Evolutionary conservation across 108 stramenopile species (phyloP), one percentile per base, ranked within the genome.

Genomic region (Nitzschia putrida): DNA sequence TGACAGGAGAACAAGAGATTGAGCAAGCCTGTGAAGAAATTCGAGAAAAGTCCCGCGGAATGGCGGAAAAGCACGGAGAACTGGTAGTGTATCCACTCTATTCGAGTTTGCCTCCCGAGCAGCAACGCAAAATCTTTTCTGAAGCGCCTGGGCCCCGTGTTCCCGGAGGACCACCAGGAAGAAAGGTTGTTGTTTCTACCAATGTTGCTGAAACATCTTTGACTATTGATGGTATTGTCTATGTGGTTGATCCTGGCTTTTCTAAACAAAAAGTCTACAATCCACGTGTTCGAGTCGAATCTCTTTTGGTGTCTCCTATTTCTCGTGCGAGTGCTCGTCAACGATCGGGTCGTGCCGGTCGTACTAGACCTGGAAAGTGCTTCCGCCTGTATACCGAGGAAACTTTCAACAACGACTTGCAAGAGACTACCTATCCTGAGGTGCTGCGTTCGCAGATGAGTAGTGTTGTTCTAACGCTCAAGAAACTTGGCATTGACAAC

Each of bases 231-330:
- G 99, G 99, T 37, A 96, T 99, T 45, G 98, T 99, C 8, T 99
- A 98, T 73, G 99, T 99, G 40, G 96, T 99, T 24, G 99, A 99
- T 77, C 97, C 99, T 11, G 98, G 99, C 26, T 99, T 99, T 61
- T 91, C 88, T 47, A 99, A 99, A 80, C 99, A 99, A 83, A 99
- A 99, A 85, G 96, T 99, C 10, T 99, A 97, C 90, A 99, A 99
- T 78, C 99, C 99, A 8, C 84, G 98, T 12, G 94, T 98, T 43
- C 94, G 99, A 8, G 98, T 99, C 16, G 99, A 99, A 71, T 95
- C 94, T 8, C 83, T 99, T 45, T 81, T 99, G 69, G 98, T 99
- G 0, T 93, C 94, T 38, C 99, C 99, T 38, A 99, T 99, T 54
- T 98, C 97, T 12, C 80, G 92, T 41, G 99, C 99, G 18, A 92